Evolutionary conservation across 768 basidiomycete genomes (phyloP), one percentile per base, ranked within the genome.

Genomic region (Leccinum uliginosum): DNA sequence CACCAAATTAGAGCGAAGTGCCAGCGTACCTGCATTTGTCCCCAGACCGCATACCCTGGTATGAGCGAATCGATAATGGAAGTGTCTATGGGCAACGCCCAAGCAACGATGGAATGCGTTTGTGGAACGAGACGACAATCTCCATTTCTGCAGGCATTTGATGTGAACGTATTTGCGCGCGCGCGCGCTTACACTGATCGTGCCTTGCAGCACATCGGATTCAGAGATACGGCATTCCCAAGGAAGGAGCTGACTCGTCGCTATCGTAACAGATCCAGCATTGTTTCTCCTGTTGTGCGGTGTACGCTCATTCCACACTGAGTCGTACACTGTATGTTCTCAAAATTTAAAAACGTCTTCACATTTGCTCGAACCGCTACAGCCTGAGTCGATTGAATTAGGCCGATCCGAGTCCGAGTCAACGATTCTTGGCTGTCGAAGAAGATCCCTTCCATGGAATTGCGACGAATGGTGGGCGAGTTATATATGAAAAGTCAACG

Each of bases 251-350:
- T 23, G 81, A 80, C 46, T 82, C 80, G 11, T 74, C 70, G 4
- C 88, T 85, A 38, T 88, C 87, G 26, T 92, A 77, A 67, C 93
- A 95, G 47, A 95, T 95, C 53, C 93, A 80, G 66, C 93, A 94
- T 67, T 89, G 87, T 64, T 80, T 86, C 65, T 83, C 83, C 51
- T 80, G 63, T 26, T 62, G 58, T 21, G 35, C 27, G 12, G 73
- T 61, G 64, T n/a, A n/a, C n/a, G n/a, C n/a, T n/a, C n/a, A n/a
- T n/a, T n/a, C n/a, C n/a, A n/a, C n/a, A n/a, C n/a, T n/a, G n/a
- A n/a, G n/a, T n/a, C n/a, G n/a, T n/a, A n/a, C n/a, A n/a, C n/a
- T n/a, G n/a, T n/a, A n/a, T n/a, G n/a, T n/a, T n/a, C n/a, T n/a
- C n/a, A n/a, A n/a, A n/a, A n/a, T n/a, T n/a, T n/a, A n/a, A n/a